A percentile compares a stretch with the other conserved stretches of the same genome.
These are phyloP conservation scores for Lactarius hengduanensis DNA, from an alignment of 768 basidiomycete genomes.

Conservation along the genomic window DNA sequence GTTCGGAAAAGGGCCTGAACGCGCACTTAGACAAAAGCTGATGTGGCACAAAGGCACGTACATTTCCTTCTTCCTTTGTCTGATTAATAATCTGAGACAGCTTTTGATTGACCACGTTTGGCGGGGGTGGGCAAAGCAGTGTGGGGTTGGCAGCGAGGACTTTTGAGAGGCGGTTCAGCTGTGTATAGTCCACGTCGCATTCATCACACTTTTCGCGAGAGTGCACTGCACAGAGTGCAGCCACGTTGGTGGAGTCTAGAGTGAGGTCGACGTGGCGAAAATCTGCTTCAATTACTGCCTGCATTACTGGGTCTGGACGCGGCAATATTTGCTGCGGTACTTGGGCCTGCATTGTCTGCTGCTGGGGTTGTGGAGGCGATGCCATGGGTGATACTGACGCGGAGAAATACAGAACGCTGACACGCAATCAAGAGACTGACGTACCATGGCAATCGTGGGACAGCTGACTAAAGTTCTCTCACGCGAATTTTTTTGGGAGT, in stretches of 20 bases:
- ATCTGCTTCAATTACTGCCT: conserved; percentile 74
- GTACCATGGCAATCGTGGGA: conserved; percentile 1
- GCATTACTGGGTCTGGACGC: conserved; percentile 66
- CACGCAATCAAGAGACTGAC: background rate
- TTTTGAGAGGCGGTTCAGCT: conserved; percentile 73
- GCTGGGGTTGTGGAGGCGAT: conserved; percentile 36
- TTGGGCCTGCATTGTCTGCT: conserved; percentile 31
- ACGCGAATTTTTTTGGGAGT: conserved; percentile 24
- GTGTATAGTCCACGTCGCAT: conserved; percentile 71
- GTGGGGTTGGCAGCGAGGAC: conserved; percentile 67
- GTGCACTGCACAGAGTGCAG: conserved; percentile 65
- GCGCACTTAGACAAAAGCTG: conserved; percentile 31
- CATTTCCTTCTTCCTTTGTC: conserved; percentile 95
- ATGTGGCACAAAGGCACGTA: conserved; percentile 41
- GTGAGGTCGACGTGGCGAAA: conserved; percentile 57
- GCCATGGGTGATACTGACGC: conserved; percentile 40
- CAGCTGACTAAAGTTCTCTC: conserved; percentile 27
- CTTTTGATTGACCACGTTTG: conserved; percentile 71
- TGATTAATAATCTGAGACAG: conserved; percentile 69
- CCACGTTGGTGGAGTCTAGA: conserved; percentile 52
- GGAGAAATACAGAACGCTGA: background rate
- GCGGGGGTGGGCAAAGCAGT: conserved; percentile 78
- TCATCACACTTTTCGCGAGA: conserved; percentile 69
- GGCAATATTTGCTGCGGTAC: conserved; percentile 46
- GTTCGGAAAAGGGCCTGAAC: conserved; percentile 73